These are phyloP conservation scores for Gleditsia sinensis DNA, from an alignment of 306 rosid species.

Conservation along the genomic window DNA sequence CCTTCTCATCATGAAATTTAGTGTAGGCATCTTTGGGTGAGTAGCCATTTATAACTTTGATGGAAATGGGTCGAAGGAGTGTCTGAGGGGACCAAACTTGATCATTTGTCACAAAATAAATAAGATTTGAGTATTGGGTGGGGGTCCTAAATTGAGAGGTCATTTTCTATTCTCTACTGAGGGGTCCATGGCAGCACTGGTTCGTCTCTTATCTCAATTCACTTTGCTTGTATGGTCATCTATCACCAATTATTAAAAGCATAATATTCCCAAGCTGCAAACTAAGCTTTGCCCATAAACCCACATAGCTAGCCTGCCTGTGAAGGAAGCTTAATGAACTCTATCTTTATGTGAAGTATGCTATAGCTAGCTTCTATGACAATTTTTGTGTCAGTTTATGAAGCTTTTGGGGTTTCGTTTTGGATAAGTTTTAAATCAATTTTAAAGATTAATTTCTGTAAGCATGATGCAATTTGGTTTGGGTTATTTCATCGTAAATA, in stretches of 20 bases:
- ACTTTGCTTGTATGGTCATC: constrained; percentile 61
- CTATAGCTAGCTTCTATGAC: not conserved
- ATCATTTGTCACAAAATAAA: constrained; percentile 27
- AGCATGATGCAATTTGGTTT: constrained; percentile 38
- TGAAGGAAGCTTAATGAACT: constrained; percentile 21
- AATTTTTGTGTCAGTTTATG: constrained; percentile 12
- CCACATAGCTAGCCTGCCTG: constrained; percentile 9
- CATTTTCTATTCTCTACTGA: constrained; percentile 32
- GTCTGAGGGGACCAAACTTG: constrained; percentile 43
- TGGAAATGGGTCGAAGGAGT: constrained; percentile 32
- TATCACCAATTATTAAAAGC: constrained; percentile 65
- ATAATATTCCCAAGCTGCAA: constrained; percentile 50
- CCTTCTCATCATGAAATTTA: constrained; percentile 37
- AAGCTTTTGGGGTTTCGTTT: too few relatives aligned
- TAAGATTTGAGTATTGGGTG: constrained; percentile 30
- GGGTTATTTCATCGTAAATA: too few relatives aligned
- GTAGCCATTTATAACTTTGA: constrained; percentile 51
- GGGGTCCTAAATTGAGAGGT: constrained; percentile 49
- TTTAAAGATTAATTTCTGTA: constrained; percentile 21
- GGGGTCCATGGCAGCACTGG: constrained; percentile 46
- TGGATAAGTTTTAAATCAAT: constrained; percentile 20
- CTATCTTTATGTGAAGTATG: constrained; percentile 6
- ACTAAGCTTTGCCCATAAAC: constrained; percentile 39
- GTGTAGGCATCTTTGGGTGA: constrained; percentile 47
- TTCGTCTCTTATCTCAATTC: constrained; percentile 53